phyloP scores from a whole-genome alignment of 164 flowering plant species.

The Stephania japonica region DNA sequence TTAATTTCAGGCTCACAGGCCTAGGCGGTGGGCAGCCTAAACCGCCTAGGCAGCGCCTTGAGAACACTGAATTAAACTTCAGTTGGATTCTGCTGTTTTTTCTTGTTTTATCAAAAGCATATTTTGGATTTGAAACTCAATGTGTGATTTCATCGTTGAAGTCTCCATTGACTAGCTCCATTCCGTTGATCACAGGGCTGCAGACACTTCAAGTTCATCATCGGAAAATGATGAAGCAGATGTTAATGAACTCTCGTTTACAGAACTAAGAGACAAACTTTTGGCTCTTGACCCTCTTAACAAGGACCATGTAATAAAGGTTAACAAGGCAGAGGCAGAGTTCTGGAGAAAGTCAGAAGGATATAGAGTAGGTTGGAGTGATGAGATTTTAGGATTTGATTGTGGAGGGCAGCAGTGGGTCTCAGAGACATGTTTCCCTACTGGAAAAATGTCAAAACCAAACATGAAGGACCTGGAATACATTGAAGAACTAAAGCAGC shows the following conservation, averaged over 20 bases:
- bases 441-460: conserved; percentile 73
- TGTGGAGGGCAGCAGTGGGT: conserved; percentile 99
- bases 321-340: conserved; percentile 95
- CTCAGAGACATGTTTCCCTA: conserved; percentile 95
- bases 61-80: not conserved
- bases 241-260: conserved; percentile 68
- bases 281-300: conserved; percentile 92
- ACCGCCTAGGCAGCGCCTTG: not conserved
- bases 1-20: too few relatives aligned
- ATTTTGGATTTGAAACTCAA: not conserved
- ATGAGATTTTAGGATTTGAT: conserved; percentile 95
- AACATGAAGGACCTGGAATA: conserved; percentile 90
- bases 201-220: conserved; percentile 20
- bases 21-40: not conserved
- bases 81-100: not conserved
- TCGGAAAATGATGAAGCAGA: conserved; percentile 37
- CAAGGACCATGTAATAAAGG: conserved; percentile 65
- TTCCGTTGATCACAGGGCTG: conserved; percentile 40
- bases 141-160: not conserved
- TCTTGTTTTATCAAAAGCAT: not conserved
- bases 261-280: conserved; percentile 90
- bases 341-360: conserved; percentile 98
- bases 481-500: conserved; percentile 73
- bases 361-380: conserved; percentile 96
- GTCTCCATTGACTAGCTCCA: conserved; percentile 11